Conservation (phyloP, 208 protist species). For the Cochliopodium minus region DNA sequence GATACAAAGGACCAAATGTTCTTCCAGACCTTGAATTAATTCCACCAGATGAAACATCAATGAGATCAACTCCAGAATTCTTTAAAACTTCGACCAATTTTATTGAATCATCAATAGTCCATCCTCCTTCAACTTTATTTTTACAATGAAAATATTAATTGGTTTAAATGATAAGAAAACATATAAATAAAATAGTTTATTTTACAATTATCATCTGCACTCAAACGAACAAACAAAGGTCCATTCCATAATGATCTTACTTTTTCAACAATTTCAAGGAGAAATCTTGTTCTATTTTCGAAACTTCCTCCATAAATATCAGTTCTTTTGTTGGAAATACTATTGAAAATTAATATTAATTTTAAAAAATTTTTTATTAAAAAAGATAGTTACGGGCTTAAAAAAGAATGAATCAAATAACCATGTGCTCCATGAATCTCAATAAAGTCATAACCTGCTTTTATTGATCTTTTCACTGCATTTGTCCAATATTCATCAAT, state of each 20-base stretch:
- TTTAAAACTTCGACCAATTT: slow-evolving; percentile 16
- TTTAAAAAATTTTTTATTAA: no score
- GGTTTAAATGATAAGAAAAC: no score
- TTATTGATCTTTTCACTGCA: slow-evolving; percentile 4
- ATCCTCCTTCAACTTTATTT: slow-evolving; percentile 20
- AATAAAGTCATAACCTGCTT: slow-evolving; percentile 18
- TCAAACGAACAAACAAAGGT: background rate
- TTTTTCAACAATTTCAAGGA: slow-evolving; percentile 24
- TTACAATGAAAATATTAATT: background rate
- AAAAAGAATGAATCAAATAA: slow-evolving; percentile 17
- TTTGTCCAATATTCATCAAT: slow-evolving; percentile 15
- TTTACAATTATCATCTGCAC: no score
- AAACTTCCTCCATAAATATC: slow-evolving; percentile 14
- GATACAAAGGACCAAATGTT: no score
- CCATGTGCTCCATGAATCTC: slow-evolving; percentile 17
- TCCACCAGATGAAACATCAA: slow-evolving; percentile 24
- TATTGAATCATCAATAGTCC: slow-evolving; percentile 18
- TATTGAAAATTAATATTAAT: no score
- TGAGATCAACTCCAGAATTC: slow-evolving; percentile 17
- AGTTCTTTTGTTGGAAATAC: slow-evolving; percentile 13
- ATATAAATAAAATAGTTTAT: no score
- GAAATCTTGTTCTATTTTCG: slow-evolving; percentile 14
- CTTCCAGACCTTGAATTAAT: no score
- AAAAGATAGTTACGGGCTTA: no score
- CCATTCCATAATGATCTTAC: slow-evolving; percentile 19